Evolutionary conservation across 257 asterid genomes (phyloP), one percentile per base, ranked within the genome.

Genomic region (Nicotiana attenuata): DNA sequence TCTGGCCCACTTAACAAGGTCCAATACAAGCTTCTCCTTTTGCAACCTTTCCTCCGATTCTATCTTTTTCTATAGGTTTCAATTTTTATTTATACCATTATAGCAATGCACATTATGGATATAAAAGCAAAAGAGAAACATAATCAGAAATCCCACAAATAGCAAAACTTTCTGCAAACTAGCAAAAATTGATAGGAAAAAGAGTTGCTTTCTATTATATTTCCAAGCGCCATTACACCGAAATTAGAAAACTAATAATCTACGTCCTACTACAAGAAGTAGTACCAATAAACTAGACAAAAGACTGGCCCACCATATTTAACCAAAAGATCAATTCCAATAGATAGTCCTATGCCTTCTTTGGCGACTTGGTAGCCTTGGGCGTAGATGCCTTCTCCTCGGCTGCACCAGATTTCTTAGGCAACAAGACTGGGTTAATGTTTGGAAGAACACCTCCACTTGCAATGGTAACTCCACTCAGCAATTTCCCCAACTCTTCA

Each of bases 381-480:
- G 80, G 31, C 3, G 56, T 3, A 7, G 78, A 71, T 20, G 56
- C 11, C 45, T 84, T 64, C 53, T 78, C 83, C 10, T 26, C 60
- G 1, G 61, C 0, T 2, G 28, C 68, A 2, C 80, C 77, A 28
- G 88, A 17, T 61, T 89, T 89, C 89, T 89, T 89, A 0, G 90
- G 92, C 87, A 89, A 79, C 15, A 89, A 81, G 47, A 84, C 81
- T 13, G 89, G 90, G 52, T 89, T 86, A 35, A 89, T 89, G 28
- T 87, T 84, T 7, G 92, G 92, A 71, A 87, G 57, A 56, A 89
- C 92, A 15, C 92, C 92, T 5, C 92, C 92, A 29, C 71, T 71
- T 17, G 92, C 89, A 53, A 89, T 82, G 11, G 92, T 89, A 5
- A 89, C 89, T 3, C 89, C 89, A n/a, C 28, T 8, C 35, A 89